Conservation (phyloP, 2,329 filamentous ascomycete genomes). For the Ophiostoma himal-ulmi region DNA sequence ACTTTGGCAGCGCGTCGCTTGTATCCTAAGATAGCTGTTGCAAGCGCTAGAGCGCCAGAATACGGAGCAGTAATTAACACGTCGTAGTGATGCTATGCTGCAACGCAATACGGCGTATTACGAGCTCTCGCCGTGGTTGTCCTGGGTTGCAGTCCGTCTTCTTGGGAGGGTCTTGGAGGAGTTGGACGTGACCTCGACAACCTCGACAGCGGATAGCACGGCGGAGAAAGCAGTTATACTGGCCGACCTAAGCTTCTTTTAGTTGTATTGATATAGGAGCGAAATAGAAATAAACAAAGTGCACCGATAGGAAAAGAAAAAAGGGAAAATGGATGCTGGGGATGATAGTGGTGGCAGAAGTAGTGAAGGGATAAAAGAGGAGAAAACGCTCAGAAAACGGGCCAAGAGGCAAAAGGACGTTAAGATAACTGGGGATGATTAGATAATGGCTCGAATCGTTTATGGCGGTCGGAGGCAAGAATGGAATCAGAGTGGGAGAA, state of each 20-base stretch:
- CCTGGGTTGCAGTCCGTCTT: background rate
- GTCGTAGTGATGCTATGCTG: background rate
- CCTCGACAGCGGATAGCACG: conserved; percentile 1
- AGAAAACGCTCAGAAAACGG: background rate
- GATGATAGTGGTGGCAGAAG: background rate
- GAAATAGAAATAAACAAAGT: background rate
- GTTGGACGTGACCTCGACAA: background rate
- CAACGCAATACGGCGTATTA: background rate
- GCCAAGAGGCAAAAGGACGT: conserved; percentile 6
- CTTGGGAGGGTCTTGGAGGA: background rate
- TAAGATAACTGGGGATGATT: background rate
- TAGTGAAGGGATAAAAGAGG: conserved; percentile 4
- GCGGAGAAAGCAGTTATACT: background rate
- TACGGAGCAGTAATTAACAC: background rate
- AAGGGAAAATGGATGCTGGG: too few species aligned
- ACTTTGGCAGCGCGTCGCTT: background rate
- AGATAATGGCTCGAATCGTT: background rate
- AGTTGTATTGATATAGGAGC: conserved; percentile 2
- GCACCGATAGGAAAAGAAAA: background rate
- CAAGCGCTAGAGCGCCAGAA: background rate
- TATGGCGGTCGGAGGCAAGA: background rate
- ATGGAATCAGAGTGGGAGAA: background rate
- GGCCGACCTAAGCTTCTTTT: background rate
- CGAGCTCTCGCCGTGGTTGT: background rate
- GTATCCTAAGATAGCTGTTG: background rate